Percentiles rank a stretch among this genome's conserved stretches.
phyloP scores from a whole-genome alignment of 306 rosid genomes.

The Quercus ilex region DNA sequence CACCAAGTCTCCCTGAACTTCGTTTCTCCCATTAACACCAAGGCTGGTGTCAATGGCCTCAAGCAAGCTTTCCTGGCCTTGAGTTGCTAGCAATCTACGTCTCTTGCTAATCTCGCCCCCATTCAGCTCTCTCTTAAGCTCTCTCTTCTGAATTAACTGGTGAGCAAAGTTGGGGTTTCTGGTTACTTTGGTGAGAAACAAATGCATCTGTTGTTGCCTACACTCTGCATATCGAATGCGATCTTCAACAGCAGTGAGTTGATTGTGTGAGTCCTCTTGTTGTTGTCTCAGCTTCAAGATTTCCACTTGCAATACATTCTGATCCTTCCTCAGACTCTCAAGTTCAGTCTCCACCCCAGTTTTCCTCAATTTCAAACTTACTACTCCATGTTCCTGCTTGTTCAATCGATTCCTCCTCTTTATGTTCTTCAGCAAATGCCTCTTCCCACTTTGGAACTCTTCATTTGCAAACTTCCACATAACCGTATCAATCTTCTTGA shows the following conservation, averaged over 20 bases:
- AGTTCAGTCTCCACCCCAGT: conserved; percentile 49
- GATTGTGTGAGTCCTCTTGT: conserved; percentile 47
- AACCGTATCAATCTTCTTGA: conserved; percentile 77
- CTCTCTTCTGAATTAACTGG: conserved; percentile 44
- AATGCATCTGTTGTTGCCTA: conserved; percentile 59
- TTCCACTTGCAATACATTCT: conserved; percentile 51
- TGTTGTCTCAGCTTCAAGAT: conserved; percentile 61
- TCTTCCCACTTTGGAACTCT: conserved; percentile 83
- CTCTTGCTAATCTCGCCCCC: conserved; percentile 45
- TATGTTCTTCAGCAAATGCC: conserved; percentile 76
- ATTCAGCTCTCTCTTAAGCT: conserved; percentile 42
- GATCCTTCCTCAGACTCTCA: conserved; percentile 61
- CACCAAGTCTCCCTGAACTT: conserved; percentile 25
- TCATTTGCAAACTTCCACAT: conserved; percentile 95
- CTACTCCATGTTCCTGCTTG: conserved; percentile 33
- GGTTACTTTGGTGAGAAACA: conserved; percentile 55
- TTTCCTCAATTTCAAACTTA: conserved; percentile 22
- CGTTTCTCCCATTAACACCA: conserved; percentile 25
- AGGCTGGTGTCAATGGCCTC: conserved; percentile 11
- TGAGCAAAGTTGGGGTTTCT: conserved; percentile 39
- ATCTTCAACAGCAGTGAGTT: conserved; percentile 47
- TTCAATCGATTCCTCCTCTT: conserved; percentile 62
- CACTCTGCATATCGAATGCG: conserved; percentile 44
- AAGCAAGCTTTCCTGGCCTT: conserved; percentile 21
- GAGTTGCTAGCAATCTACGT: conserved; percentile 44